These are phyloP conservation scores for Beauveria brongniartii DNA, from an alignment of 2,329 filamentous ascomycete species.

Conservation along the genomic window DNA sequence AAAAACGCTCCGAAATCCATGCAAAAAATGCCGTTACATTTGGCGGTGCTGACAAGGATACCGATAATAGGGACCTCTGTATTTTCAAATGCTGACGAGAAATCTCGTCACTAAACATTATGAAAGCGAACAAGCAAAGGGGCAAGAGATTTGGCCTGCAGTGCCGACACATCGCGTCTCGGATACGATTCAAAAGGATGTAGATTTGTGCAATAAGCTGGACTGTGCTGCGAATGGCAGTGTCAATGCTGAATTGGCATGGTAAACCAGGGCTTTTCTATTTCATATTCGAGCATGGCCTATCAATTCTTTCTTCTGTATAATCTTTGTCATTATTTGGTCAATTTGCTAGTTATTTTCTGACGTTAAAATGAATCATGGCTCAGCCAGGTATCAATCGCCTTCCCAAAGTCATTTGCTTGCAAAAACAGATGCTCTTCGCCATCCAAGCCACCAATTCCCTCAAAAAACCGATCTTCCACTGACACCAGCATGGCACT, in stretches of 20 bases:
- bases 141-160: slow-evolving; percentile 24
- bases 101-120: slow-evolving; percentile 22
- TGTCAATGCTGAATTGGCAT: slow-evolving; percentile 13
- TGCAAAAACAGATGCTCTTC: slow-evolving; percentile 25
- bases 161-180: slow-evolving; percentile 16
- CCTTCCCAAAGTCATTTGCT: slow-evolving; percentile 26
- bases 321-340: background rate
- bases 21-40: too few relatives aligned
- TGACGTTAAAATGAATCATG: slow-evolving; percentile 11
- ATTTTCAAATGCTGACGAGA: slow-evolving; percentile 27
- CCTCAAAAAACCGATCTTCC: slow-evolving; percentile 17
- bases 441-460: slow-evolving; percentile 14
- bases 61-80: slow-evolving; percentile 34
- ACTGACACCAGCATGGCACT: slow-evolving; percentile 11
- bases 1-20: background rate
- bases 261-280: too few relatives aligned
- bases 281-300: too few relatives aligned
- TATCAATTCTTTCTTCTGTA: background rate
- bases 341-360: background rate
- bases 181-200: slow-evolving; percentile 18
- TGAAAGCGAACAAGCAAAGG: slow-evolving; percentile 17
- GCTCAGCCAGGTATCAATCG: slow-evolving; percentile 28
- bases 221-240: slow-evolving; percentile 14
- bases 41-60: background rate
- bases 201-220: slow-evolving; percentile 19